Conservation (phyloP, 1,284 basidiomycete species). For the Fistulina hepatica region DNA sequence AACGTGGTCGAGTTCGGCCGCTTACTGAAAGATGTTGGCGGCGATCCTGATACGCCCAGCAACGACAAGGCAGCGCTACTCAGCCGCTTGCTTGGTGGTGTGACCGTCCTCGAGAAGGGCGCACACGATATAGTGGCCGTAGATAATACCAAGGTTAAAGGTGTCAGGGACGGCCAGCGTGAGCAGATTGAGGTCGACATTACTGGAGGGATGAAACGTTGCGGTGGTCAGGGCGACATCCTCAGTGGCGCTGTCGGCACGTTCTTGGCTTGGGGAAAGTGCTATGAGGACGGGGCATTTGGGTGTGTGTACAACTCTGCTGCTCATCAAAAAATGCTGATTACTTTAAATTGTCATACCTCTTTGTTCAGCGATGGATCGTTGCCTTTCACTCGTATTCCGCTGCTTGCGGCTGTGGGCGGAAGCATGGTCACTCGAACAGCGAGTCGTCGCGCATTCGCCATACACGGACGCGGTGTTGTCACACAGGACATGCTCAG, state of each 20-base stretch:
- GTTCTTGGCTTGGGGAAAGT: conserved; percentile 89
- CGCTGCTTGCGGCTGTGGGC: conserved; percentile 80
- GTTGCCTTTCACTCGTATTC: conserved; percentile 52
- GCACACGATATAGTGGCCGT: conserved; percentile 57
- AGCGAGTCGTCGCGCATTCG: conserved; percentile 68
- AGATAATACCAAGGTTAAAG: conserved; percentile 41
- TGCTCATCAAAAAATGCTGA: conserved; percentile 1
- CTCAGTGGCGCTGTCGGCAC: conserved; percentile 81
- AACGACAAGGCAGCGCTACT: conserved; percentile 49
- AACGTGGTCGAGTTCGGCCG: conserved; percentile 92
- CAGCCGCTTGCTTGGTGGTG: conserved; percentile 69
- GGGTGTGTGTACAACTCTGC: conserved; percentile 33
- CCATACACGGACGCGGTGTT: conserved; percentile 67
- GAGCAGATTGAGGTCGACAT: conserved; percentile 58
- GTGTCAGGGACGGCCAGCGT: conserved; percentile 32
- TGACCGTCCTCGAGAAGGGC: conserved; percentile 92
- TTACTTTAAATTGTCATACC: conserved; percentile 8
- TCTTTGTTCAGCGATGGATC: conserved; percentile 30
- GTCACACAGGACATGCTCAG: conserved; percentile 86
- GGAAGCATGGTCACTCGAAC: conserved; percentile 83
- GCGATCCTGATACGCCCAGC: conserved; percentile 38
- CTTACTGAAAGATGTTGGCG: conserved; percentile 63
- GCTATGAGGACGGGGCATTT: conserved; percentile 76
- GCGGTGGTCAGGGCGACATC: conserved; percentile 94
- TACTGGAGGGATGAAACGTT: conserved; percentile 80